Evolutionary conservation across 331 rosid genomes (phyloP).

Genomic region (Quercus tomentella): DNA sequence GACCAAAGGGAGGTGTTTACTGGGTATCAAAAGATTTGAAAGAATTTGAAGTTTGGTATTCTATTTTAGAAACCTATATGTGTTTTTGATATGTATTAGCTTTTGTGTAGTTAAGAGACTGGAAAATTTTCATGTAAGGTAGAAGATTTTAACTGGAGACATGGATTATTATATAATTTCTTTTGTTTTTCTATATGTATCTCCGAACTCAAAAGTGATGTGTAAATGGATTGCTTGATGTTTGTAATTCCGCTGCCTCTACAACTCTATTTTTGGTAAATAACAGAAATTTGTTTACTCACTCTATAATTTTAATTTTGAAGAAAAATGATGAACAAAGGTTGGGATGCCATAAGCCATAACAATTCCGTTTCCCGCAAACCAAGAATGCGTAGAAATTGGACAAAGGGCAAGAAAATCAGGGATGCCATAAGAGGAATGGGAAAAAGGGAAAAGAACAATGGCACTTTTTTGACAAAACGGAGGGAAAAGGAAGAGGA

Average conservation of each 20-base stretch:
- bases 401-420: too few relatives aligned
- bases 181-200: not conserved
- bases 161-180: conserved; percentile 13
- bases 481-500: too few relatives aligned
- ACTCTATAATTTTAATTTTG: too few relatives aligned
- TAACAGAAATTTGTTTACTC: too few relatives aligned
- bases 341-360: too few relatives aligned
- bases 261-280: too few relatives aligned
- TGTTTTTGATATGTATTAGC: conserved; percentile 8
- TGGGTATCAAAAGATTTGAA: conserved; percentile 25
- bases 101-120: conserved; percentile 17
- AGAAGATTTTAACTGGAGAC: conserved; percentile 12
- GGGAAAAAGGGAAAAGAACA: too few relatives aligned
- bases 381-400: too few relatives aligned
- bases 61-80: conserved; percentile 9
- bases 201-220: conserved; percentile 18
- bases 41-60: conserved; percentile 9
- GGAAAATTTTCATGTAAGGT: conserved; percentile 14
- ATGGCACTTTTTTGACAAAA: too few relatives aligned
- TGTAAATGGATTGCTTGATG: conserved; percentile 30
- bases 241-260: conserved; percentile 3
- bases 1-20: conserved; percentile 10
- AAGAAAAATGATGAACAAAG: too few relatives aligned
- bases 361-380: too few relatives aligned
- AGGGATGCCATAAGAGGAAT: too few relatives aligned